Evolutionary conservation across 139 green algal genomes (phyloP).

Genomic region (Chlorella sp.): DNA sequence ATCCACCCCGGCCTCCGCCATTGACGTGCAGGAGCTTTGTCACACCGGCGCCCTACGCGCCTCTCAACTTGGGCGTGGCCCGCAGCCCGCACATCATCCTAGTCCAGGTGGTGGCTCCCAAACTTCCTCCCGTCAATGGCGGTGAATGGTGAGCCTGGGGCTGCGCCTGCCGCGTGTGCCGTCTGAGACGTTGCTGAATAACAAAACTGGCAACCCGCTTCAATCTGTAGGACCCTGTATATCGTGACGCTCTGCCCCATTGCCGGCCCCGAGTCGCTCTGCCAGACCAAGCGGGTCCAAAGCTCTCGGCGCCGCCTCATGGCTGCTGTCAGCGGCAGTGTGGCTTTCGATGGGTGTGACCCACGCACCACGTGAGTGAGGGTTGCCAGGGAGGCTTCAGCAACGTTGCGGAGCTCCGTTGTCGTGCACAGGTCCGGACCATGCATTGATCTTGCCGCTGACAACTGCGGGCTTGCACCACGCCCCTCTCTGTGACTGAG

Average conservation of each 20-base stretch:
- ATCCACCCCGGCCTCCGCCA: no score
- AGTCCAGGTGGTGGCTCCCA: neutral
- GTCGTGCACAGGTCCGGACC: no score
- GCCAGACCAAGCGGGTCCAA: neutral
- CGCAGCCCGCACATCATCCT: no score
- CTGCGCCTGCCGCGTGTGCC: no score
- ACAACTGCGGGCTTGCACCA: no score
- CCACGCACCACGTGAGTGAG: neutral
- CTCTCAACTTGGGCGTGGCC: no score
- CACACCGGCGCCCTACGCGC: neutral
- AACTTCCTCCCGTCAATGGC: neutral
- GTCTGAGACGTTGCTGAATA: neutral
- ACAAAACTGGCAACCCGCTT: no score
- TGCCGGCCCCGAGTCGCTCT: neutral
- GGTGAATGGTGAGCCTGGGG: neutral
- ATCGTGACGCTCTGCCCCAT: neutral
- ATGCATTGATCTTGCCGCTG: no score
- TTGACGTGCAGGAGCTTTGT: neutral
- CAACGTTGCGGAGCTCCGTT: no score
- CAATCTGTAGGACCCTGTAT: neutral
- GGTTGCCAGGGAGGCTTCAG: no score
- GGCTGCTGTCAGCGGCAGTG: neutral
- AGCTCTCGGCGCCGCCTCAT: neutral
- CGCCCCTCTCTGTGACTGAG: no score
- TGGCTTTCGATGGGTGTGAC: neutral